Percentiles rank a stretch among this genome's conserved stretches.
These are phyloP conservation scores for Lumnitzera racemosa DNA, from an alignment of 345 rosid species.

Conservation along the genomic window DNA sequence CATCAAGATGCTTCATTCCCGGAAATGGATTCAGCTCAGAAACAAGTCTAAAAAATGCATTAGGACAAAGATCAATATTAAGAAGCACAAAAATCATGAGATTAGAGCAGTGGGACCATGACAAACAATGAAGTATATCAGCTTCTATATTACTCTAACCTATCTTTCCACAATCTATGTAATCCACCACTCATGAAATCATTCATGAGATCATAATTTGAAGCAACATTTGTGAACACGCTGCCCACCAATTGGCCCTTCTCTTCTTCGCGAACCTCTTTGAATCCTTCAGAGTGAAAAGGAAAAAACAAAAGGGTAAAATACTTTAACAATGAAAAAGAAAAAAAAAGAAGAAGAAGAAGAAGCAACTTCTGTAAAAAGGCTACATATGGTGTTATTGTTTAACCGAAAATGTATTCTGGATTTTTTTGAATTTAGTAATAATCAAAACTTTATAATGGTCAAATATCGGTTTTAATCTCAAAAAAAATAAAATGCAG, in stretches of 20 bases:
- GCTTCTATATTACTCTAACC: slow-evolving; percentile 28
- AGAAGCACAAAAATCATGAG: background rate
- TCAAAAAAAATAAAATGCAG: too few relatives aligned
- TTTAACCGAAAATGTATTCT: too few relatives aligned
- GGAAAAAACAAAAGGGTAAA: background rate
- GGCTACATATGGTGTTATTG: too few relatives aligned
- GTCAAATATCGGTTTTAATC: too few relatives aligned
- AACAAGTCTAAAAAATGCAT: slow-evolving; percentile 49
- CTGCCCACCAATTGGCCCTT: slow-evolving; percentile 76
- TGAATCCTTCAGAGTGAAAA: slow-evolving; percentile 52
- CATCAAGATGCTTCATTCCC: slow-evolving; percentile 98
- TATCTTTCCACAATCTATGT: slow-evolving; percentile 95
- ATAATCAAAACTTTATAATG: too few relatives aligned
- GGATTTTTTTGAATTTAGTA: too few relatives aligned
- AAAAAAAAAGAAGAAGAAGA: too few relatives aligned
- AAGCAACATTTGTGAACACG: slow-evolving; percentile 84
- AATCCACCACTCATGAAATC: slow-evolving; percentile 93
- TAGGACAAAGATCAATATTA: slow-evolving; percentile 4
- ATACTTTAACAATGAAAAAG: too few relatives aligned
- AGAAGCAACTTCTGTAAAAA: too few relatives aligned
- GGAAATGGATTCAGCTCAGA: slow-evolving; percentile 79
- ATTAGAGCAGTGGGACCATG: background rate
- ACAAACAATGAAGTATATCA: background rate
- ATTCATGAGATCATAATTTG: slow-evolving; percentile 94
- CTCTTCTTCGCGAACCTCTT: slow-evolving; percentile 78